These are phyloP conservation scores for Shiraia sp. DNA, from an alignment of 2,329 filamentous ascomycete genomes.

Conservation along the genomic window DNA sequence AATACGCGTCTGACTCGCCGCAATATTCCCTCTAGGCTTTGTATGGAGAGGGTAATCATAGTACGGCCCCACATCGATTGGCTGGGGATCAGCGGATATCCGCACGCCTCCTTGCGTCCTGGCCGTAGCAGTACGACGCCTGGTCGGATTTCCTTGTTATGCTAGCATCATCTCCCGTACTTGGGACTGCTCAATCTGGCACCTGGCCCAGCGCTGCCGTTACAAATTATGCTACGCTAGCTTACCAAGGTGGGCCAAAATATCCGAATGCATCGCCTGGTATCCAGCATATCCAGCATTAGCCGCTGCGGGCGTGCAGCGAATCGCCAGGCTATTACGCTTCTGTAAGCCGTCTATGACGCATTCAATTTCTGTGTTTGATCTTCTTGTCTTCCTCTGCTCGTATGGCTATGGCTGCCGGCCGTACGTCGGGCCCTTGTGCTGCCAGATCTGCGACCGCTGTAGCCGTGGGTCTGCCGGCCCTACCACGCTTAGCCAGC, in stretches of 20 bases:
- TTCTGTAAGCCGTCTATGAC: too few species aligned
- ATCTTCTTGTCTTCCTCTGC: too few species aligned
- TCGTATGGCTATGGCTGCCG: too few species aligned
- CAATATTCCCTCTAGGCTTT: conserved; percentile 23
- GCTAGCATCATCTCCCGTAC: conserved; percentile 28
- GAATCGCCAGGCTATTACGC: conserved; percentile 17
- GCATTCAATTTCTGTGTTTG: too few species aligned
- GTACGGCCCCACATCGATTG: conserved; percentile 29
- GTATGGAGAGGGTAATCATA: conserved; percentile 25
- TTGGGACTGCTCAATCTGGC: too few species aligned
- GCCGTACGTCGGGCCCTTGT: too few species aligned
- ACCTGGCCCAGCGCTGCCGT: too few species aligned
- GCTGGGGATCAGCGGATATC: conserved; percentile 15
- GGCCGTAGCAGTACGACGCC: conserved; percentile 28
- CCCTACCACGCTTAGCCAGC: too few species aligned
- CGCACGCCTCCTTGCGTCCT: conserved; percentile 28
- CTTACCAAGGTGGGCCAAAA: conserved; percentile 28
- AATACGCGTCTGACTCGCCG: conserved; percentile 37
- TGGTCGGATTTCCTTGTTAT: conserved; percentile 23
- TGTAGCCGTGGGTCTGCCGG: too few species aligned
- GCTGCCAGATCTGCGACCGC: too few species aligned
- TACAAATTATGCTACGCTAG: conserved; percentile 15
- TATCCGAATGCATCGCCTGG: conserved; percentile 19
- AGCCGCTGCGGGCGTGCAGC: conserved; percentile 19
- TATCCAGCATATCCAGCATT: conserved; percentile 13